Conservation (phyloP, 176 grass and related monocot species). For the Bonia amplexicaulis region DNA sequence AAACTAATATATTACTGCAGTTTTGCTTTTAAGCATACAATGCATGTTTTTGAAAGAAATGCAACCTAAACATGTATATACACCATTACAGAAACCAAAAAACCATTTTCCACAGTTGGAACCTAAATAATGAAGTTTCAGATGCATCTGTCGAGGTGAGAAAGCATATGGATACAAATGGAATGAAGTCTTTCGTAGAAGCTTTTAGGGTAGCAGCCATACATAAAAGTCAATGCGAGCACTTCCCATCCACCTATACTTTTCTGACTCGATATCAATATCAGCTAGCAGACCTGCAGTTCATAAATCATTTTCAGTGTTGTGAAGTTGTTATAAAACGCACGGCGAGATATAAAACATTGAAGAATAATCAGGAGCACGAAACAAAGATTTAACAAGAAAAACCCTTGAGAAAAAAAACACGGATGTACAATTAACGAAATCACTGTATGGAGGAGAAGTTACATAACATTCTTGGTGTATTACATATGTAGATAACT, state of each 20-base stretch:
- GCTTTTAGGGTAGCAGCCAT: slow-evolving; percentile 23
- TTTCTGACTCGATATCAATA: slow-evolving; percentile 95
- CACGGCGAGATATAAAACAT: too few relatives aligned
- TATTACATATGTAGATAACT: too few relatives aligned
- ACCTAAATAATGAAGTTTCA: background rate
- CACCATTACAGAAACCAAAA: background rate
- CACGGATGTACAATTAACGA: too few relatives aligned
- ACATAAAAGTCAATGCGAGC: slow-evolving; percentile 88
- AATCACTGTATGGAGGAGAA: too few relatives aligned
- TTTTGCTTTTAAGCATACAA: background rate
- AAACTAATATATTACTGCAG: background rate
- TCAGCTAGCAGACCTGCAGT: slow-evolving; percentile 88
- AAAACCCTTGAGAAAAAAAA: too few relatives aligned
- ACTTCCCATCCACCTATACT: slow-evolving; percentile 99
- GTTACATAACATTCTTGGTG: too few relatives aligned
- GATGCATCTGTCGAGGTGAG: background rate
- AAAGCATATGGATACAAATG: background rate
- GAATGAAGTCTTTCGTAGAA: background rate
- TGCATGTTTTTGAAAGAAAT: background rate
- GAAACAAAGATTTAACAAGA: too few relatives aligned
- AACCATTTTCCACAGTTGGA: background rate
- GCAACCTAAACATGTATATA: background rate
- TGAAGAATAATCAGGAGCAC: too few relatives aligned
- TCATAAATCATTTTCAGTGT: slow-evolving; percentile 39
- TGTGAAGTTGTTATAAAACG: background rate